Conservation (phyloP, 441 rosid genomes). For the Raphanus hybrid region DNA sequence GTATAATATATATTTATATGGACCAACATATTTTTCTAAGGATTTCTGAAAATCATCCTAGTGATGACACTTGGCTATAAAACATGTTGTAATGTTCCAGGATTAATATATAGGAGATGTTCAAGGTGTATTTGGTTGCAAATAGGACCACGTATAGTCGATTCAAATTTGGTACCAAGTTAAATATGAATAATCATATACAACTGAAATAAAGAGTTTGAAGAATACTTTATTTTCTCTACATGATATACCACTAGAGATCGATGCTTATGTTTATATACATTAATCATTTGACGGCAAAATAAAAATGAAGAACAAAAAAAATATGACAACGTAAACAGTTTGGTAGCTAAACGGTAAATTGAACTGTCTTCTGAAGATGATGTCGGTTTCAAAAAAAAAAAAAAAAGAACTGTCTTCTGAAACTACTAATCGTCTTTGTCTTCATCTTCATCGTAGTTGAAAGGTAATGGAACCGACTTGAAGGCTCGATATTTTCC, state of each 20-base stretch:
- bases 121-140: too few relatives aligned
- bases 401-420: background rate
- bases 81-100: too few relatives aligned
- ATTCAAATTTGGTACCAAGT: background rate
- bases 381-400: too few relatives aligned
- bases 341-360: background rate
- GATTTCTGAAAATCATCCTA: too few relatives aligned
- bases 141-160: background rate
- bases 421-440: constrained; percentile 46
- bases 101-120: too few relatives aligned
- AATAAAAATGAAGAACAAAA: background rate
- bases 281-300: background rate
- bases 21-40: too few relatives aligned
- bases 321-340: background rate
- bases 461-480: constrained; percentile 49
- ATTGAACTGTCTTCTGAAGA: background rate
- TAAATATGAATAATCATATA: background rate
- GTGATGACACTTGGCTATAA: too few relatives aligned
- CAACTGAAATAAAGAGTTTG: background rate
- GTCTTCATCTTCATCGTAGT: constrained; percentile 47
- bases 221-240: background rate
- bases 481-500: constrained; percentile 56
- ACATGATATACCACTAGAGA: background rate
- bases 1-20: too few relatives aligned
- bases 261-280: background rate